A percentile compares a stretch with the other conserved stretches of the same genome.
These are phyloP conservation scores for Castanea crenata DNA, from an alignment of 306 rosid genomes.

Conservation along the genomic window DNA sequence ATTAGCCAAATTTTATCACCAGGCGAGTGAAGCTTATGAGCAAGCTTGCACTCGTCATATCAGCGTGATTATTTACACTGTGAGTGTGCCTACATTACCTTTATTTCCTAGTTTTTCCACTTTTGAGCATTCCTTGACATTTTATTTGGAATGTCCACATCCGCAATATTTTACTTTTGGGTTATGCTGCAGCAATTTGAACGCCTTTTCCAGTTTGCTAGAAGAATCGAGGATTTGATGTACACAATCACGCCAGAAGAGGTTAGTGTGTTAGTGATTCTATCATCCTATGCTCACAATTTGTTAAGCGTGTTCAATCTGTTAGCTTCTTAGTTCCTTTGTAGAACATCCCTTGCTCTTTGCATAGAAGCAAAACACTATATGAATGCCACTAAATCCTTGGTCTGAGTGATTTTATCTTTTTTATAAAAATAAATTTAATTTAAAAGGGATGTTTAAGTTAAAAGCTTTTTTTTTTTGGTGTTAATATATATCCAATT, in stretches of 20 bases:
- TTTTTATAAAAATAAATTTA: no score
- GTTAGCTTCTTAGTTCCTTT: neutral
- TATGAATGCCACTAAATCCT: neutral
- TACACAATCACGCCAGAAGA: conserved; percentile 80
- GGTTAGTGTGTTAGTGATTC: conserved; percentile 46
- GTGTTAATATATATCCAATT: neutral
- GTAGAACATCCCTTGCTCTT: neutral
- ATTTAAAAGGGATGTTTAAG: neutral
- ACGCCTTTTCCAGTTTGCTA: conserved; percentile 92
- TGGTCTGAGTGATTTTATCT: neutral
- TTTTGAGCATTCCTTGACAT: conserved; percentile 1
- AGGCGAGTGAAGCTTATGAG: conserved; percentile 97
- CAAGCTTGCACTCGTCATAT: conserved; percentile 94
- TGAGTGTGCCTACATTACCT: conserved; percentile 36
- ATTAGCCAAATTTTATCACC: conserved; percentile 95
- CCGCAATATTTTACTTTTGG: neutral
- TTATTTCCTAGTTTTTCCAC: conserved; percentile 1
- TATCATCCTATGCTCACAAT: neutral
- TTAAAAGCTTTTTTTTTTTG: neutral
- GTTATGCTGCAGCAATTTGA: conserved; percentile 80
- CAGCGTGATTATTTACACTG: conserved; percentile 80
- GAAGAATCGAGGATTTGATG: conserved; percentile 83
- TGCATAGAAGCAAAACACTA: neutral
- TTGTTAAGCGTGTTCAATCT: conserved; percentile 1
- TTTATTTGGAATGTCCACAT: neutral